Evolutionary conservation across 768 basidiomycete genomes (phyloP).

Genomic region (Rhodotorula diobovata): DNA sequence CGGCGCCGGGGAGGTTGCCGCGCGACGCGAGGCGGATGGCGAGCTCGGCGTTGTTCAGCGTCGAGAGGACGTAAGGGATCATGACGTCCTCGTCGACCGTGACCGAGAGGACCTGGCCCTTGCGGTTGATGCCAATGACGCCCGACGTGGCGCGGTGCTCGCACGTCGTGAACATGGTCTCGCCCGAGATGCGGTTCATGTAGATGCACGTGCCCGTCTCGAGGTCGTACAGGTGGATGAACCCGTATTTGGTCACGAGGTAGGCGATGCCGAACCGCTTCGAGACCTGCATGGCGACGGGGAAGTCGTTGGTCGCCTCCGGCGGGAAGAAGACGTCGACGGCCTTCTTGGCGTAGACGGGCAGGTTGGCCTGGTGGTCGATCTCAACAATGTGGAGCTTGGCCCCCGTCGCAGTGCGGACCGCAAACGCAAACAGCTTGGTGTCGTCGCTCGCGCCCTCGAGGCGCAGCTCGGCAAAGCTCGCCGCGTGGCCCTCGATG

Average conservation of each 20-base stretch:
- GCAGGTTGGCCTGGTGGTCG: constrained; percentile 86
- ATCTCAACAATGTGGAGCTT: constrained; percentile 99
- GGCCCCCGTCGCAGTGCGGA: constrained; percentile 92
- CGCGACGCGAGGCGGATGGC: constrained; percentile 97
- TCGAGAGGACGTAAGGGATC: constrained; percentile 87
- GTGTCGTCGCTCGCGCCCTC: constrained; percentile 80
- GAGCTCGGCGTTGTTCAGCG: constrained; percentile 92
- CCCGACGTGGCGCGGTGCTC: constrained; percentile 90
- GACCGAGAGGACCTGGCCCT: constrained; percentile 88
- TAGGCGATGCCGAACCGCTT: constrained; percentile 89
- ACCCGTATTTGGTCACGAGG: constrained; percentile 96
- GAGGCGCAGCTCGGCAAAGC: constrained; percentile 84
- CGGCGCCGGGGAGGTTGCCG: constrained; percentile 92
- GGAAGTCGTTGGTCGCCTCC: constrained; percentile 96
- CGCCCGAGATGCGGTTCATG: constrained; percentile 99
- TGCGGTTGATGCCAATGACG: constrained; percentile 99
- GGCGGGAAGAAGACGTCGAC: constrained; percentile 99
- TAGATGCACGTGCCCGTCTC: constrained; percentile 96
- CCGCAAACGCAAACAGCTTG: constrained; percentile 91
- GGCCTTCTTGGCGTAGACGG: constrained; percentile 91
- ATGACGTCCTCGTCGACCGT: constrained; percentile 94
- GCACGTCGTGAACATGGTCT: constrained; percentile 98
- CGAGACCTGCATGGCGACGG: constrained; percentile 98
- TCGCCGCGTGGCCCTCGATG: constrained; percentile 96
- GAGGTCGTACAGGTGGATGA: constrained; percentile 97